These are phyloP conservation scores for Lepidium aucheri DNA, from an alignment of 345 rosid species.

Conservation along the genomic window DNA sequence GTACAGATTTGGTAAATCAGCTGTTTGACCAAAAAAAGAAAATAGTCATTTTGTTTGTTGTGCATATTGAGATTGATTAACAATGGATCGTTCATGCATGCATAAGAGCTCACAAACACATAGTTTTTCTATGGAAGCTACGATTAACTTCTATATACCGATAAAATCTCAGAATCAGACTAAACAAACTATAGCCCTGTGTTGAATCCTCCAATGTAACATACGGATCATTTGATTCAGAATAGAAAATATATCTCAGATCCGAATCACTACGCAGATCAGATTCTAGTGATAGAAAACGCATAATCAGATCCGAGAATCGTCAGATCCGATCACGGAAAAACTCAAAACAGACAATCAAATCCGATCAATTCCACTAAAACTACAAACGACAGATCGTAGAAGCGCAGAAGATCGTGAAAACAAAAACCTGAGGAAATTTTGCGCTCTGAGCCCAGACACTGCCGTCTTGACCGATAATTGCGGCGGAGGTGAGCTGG, in stretches of 20 bases:
- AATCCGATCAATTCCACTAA: background rate
- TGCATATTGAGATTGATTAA: background rate
- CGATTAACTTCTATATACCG: background rate
- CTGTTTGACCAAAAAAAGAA: no score
- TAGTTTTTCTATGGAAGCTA: background rate
- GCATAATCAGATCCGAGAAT: conserved; percentile 16
- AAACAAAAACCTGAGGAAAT: conserved; percentile 36
- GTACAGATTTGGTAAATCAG: no score
- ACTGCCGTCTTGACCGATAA: conserved; percentile 49
- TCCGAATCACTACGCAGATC: background rate
- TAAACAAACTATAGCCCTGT: background rate
- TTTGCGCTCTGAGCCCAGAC: conserved; percentile 47
- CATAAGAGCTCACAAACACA: background rate
- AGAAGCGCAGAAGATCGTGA: background rate
- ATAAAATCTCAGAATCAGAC: background rate
- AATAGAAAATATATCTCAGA: background rate
- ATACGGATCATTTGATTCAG: background rate
- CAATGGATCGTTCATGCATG: no score
- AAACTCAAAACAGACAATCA: background rate
- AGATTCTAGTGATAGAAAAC: background rate
- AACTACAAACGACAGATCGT: background rate
- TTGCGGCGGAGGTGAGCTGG: conserved; percentile 38
- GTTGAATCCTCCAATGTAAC: background rate
- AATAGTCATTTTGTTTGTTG: no score
- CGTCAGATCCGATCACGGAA: conserved; percentile 10